Evolutionary conservation across 164 flowering plant species (phyloP), one percentile per base, ranked within the genome.

Genomic region (Cinnamomum chago): DNA sequence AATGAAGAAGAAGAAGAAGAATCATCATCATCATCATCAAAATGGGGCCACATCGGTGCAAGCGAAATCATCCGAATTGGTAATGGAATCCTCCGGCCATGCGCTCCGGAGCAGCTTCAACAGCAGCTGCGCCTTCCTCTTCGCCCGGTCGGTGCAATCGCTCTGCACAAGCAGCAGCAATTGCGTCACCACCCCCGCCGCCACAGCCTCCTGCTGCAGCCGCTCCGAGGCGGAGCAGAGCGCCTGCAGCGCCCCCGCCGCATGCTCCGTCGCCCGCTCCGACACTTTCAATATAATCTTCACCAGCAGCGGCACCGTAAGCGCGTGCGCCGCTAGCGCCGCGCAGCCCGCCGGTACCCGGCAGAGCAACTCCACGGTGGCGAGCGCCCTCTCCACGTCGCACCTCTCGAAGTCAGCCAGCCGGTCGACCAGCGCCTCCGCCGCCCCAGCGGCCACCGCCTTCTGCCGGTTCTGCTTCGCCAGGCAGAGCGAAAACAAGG

Each of bases 181-280:
- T 85, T 93, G 98, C 22, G 95, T 90, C 81, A 95, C 67, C 20
- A 90, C 82, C 5, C 99, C 97, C 0, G 94, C 97, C 28, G 76
- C 75, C 71, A 88, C 98, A 50, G 97, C 95, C 30, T 91, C 97
- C 50, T 82, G 82, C 79, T 85, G 91, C 52, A 82, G 68, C 79
- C 52, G 76, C 78, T 92, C 95, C 80, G 90, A 83, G 58, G 84
- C 86, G 68, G 94, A 81, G 75, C 97, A 92, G 2, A 95, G 85
- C 40, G 95, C 75, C 47, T 87, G 73, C 72, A 92, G 80, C 0
- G 97, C 94, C 9, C 95, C 98, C 5, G 95, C 89, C 0, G 98
- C 98, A 71, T 88, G 90, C 87, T 95, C 98, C 67, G 97, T 91
- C 72, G 97, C 97, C n/a, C 97, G 75, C 13, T 89, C 97, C 12